Evolutionary conservation across 2,329 filamentous ascomycete species (phyloP).

Genomic region (Aspergillus costaricaensis): DNA sequence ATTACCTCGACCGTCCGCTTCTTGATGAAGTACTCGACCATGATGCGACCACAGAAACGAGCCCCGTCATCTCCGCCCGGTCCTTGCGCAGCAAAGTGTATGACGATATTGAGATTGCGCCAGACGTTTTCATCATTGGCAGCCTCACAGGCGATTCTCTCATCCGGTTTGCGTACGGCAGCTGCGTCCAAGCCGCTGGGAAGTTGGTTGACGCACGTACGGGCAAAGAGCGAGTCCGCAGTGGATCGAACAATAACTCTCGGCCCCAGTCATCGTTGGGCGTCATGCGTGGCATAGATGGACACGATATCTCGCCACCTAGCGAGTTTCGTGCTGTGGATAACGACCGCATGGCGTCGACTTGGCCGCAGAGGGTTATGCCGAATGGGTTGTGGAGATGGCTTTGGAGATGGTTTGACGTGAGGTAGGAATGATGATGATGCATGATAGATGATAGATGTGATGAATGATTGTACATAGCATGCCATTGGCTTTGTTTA

Average conservation of each 20-base stretch:
- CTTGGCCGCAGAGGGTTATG: neutral
- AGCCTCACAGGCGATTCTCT: conserved; percentile 63
- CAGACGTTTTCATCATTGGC: conserved; percentile 58
- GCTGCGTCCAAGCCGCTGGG: conserved; percentile 59
- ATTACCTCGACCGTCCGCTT: conserved; percentile 52
- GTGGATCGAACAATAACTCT: conserved; percentile 1
- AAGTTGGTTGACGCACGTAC: conserved; percentile 45
- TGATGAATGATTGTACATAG: neutral
- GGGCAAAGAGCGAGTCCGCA: conserved; percentile 17
- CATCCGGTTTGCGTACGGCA: conserved; percentile 61
- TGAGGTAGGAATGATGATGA: conserved; percentile 7
- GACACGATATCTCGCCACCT: conserved; percentile 30
- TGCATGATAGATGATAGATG: conserved; percentile 14
- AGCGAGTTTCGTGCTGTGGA: neutral
- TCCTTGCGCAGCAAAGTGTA: conserved; percentile 57
- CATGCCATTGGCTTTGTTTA: neutral
- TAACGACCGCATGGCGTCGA: neutral
- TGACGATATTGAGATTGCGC: conserved; percentile 55
- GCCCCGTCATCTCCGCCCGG: conserved; percentile 51
- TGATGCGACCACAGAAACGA: conserved; percentile 17
- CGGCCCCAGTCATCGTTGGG: conserved; percentile 25
- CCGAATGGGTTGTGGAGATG: conserved; percentile 17
- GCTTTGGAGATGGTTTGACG: conserved; percentile 16
- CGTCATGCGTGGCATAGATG: conserved; percentile 44
- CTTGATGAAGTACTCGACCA: conserved; percentile 50